Evolutionary conservation across 805 yeast genomes (phyloP), one percentile per base, ranked within the genome.

Genomic region (Hanseniaspora lindneri): DNA sequence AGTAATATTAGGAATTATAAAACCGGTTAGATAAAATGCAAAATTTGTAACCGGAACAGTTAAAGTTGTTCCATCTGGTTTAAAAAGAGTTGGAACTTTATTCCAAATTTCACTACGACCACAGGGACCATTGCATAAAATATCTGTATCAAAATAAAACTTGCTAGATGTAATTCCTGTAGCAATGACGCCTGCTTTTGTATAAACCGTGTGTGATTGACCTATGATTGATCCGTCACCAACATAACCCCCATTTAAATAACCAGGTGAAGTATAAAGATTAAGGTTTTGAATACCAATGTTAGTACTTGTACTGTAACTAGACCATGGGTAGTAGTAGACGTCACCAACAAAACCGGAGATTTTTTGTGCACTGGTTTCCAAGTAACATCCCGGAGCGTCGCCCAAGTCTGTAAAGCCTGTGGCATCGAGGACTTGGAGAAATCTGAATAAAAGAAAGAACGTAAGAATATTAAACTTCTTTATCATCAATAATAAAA

Each of bases 21-120:
- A 47, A 21, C 44, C 50, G 2, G 33, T 47, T 11, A 39, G 14
- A n/a, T 21, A 33, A 16, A 47, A 47, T 8, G 41, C 44, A 33
- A 33, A 47, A 27, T 40, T 25, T 19, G 35, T 30, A 16, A 27
- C 13, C 11, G 44, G 36, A n/a, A 40, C 34, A 1, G n/a, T 14
- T 6, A 34, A 11, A 14, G 28, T 6, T 19, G 36, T 10, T 27
- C 41, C 44, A 33, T 46, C 37, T 11, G 37, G 4, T 2, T 23
- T 39, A n/a, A 11, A 11, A 16, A 44, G 30, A 19, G 29, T 35
- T 13, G 32, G 27, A 10, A 25, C 9, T 3, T 19, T 11, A 27
- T 6, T 3, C 43, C 42, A 44, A 29, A 37, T 13, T 37, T 39
- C 49, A 3, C 19, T 19, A 7, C 3, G 14, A 29, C 35, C 27